A percentile compares a stretch with the other conserved stretches of the same genome.
These are phyloP conservation scores for Lentinula lateritia DNA, from an alignment of 768 basidiomycete species.

Conservation along the genomic window DNA sequence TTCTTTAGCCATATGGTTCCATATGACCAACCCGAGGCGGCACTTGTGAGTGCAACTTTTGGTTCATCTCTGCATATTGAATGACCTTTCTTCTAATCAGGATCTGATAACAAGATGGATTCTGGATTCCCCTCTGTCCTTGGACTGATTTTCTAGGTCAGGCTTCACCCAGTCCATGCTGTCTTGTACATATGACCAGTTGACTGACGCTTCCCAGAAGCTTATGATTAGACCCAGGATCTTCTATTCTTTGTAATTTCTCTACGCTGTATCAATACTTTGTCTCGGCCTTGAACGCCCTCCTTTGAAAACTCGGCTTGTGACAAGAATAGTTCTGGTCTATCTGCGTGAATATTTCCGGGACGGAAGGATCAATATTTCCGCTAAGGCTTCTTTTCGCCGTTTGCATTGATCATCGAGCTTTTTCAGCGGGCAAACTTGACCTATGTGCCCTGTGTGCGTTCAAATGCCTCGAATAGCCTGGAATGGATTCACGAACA, in stretches of 20 bases:
- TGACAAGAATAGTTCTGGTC: not conserved
- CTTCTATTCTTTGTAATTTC: not conserved
- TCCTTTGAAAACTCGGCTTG: not conserved
- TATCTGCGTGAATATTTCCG: not conserved
- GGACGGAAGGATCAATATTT: not conserved
- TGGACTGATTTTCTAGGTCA: not conserved
- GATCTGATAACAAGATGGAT: constrained; percentile 62
- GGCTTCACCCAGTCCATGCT: not conserved
- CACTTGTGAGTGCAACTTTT: constrained; percentile 48
- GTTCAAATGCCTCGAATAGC: not conserved
- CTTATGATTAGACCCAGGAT: not conserved
- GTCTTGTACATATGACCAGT: not conserved
- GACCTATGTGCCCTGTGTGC: not conserved
- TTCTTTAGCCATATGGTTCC: constrained; percentile 79
- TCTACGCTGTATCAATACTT: not conserved
- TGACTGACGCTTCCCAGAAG: not conserved
- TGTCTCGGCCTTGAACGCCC: not conserved
- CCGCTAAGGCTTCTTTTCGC: not conserved
- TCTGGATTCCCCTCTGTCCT: constrained; percentile 34
- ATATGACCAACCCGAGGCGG: constrained; percentile 83
- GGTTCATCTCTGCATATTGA: not conserved
- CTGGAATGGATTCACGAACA: not conserved
- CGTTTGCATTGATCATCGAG: not conserved
- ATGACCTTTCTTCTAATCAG: constrained; percentile 22
- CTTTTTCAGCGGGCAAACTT: not conserved